Conservation (phyloP, 2,329 filamentous ascomycete species). For the Colletotrichum lupini region DNA sequence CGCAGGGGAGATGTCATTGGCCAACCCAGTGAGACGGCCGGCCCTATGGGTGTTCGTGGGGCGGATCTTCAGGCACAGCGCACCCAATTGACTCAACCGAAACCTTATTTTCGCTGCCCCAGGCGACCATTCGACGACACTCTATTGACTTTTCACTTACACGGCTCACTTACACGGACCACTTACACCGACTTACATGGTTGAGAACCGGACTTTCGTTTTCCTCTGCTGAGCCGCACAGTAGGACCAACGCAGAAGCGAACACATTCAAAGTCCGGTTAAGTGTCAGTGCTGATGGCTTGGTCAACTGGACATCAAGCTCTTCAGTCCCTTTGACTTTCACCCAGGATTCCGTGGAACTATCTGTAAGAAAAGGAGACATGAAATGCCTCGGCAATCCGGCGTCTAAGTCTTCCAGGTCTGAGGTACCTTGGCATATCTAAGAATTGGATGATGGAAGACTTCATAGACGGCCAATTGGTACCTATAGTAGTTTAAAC, state of each 20-base stretch:
- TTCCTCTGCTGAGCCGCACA: background rate
- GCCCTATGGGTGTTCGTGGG: background rate
- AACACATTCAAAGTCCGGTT: too few relatives aligned
- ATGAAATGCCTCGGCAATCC: too few relatives aligned
- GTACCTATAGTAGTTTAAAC: background rate
- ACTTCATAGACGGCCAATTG: background rate
- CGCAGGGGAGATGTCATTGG: background rate
- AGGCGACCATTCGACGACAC: background rate
- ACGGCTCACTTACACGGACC: background rate
- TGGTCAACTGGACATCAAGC: too few relatives aligned
- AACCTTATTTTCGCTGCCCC: background rate
- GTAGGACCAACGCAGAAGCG: background rate
- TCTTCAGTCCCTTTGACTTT: too few relatives aligned
- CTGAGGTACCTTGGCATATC: too few relatives aligned
- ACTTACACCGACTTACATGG: background rate
- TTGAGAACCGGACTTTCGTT: background rate
- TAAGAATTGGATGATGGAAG: too few relatives aligned
- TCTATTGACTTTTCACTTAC: background rate
- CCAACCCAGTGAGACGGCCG: background rate
- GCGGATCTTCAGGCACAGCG: background rate
- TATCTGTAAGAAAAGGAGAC: too few relatives aligned
- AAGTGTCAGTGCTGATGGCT: background rate
- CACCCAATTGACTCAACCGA: background rate
- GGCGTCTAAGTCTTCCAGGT: too few relatives aligned
- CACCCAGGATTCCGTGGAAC: too few relatives aligned